Base-by-base conservation (phyloP, 2,329 filamentous ascomycete species). In the Hypoxylon sp. region DNA sequence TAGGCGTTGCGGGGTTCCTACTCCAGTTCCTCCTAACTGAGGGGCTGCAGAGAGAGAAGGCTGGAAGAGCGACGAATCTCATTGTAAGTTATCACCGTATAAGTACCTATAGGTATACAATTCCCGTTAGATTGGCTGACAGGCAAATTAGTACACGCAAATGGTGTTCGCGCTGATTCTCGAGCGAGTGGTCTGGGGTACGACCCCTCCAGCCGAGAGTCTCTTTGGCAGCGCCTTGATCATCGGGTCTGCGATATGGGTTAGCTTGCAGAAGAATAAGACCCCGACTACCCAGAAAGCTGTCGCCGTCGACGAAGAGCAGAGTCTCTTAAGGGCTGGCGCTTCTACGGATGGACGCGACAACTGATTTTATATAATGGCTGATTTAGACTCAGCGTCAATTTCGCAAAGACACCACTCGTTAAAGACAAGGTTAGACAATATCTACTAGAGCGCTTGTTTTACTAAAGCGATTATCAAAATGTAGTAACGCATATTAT, bases 11-110 rank as follows among this genome's bases (percentile, higher is more conserved):
- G 35, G 93, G 92, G 0, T 95, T 95, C 74, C 75, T 92, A n/a
- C 88, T 94, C 81, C 93, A 95, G 82, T 92, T 93, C 61, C 83
- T 95, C 6, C 81, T 95, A 0, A 94, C 93, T 0, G 89, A 90
- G 7, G 92, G 92, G 0, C 78, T 96, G 35, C 82, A 92, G 60
- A 88, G 92, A 71, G 91, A 93, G 68, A 92, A 91, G 58, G 78
- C 76, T 6, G 77, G 79, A 3, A 76, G 79, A 55, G 78, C 77
- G 4, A 79, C 77, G 4, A 80, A 79, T 61, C 76, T 82, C 72
- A 79, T 73, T 55, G 77, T 79, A 73, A 71, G 73, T 69, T 30
- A 49, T 40, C 49, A 8, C 17, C 1, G 31, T 14, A 33, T 51
- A n/a, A 20, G 6, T 35, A 40, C n/a, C n/a, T n/a, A n/a, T n/a